Evolutionary conservation across 1,284 basidiomycete genomes (phyloP), one percentile per base, ranked within the genome.

Genomic region (Ceratobasidium theobromae): DNA sequence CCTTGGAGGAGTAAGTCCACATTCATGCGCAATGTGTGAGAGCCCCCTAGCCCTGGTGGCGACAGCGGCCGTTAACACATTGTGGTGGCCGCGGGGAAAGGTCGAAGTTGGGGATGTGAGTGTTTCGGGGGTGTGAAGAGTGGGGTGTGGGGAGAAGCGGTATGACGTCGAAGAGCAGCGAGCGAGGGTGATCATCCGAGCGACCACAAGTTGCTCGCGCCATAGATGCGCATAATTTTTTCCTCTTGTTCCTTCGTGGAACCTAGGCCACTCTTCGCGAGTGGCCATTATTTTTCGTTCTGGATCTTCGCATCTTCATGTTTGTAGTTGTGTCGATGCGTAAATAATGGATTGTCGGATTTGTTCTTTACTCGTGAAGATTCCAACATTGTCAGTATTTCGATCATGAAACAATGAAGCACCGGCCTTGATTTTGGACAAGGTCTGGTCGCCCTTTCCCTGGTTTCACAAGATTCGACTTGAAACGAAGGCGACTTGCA

Each of bases 141-240:
- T 5, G 18, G 46, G 46, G n/a, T n/a, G n/a, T n/a, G n/a, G n/a
- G n/a, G n/a, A n/a, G n/a, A n/a, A n/a, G n/a, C n/a, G n/a, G n/a
- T n/a, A n/a, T n/a, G n/a, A n/a, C n/a, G n/a, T n/a, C n/a, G n/a
- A n/a, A n/a, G n/a, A n/a, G n/a, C n/a, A n/a, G n/a, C n/a, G n/a
- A n/a, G n/a, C n/a, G n/a, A n/a, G n/a, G 46, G 4, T 21, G 16
- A 48, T 25, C 46, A 25, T 25, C 46, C 46, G 57, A 38, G 38
- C 23, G 45, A 48, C 32, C 43, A 32, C 9, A 18, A 48, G 35
- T 64, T 33, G 58, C 46, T 28, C 21, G 32, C 18, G 58, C 58
- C 43, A 33, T 64, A 23, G 46, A 51, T 64, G 58, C 58, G 58
- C 58, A 64, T 27, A 64, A 64, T 64, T 64, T 64, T 64, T 64